Evolutionary conservation across 2,329 filamentous ascomycete species (phyloP).

Genomic region (Aureobasidium sp.): DNA sequence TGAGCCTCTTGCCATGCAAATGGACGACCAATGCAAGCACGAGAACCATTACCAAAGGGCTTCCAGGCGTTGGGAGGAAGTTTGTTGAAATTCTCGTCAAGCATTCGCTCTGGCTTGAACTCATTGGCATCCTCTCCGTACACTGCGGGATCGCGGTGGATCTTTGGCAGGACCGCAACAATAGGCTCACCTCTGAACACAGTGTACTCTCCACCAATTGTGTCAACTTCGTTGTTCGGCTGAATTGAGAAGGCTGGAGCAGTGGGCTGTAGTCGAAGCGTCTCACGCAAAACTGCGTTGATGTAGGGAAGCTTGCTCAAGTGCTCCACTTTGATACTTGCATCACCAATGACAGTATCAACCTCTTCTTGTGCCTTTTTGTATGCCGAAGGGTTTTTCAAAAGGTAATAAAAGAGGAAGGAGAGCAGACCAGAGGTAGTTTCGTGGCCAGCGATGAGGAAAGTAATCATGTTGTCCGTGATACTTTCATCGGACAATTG

Average conservation of each 20-base stretch:
- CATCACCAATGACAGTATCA: constrained; percentile 54
- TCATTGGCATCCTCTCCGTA: constrained; percentile 57
- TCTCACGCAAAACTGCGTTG: constrained; percentile 57
- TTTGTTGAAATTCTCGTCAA: constrained; percentile 56
- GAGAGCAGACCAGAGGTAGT: constrained; percentile 61
- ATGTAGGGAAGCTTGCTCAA: constrained; percentile 59
- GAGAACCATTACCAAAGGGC: constrained; percentile 64
- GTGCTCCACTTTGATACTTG: constrained; percentile 52
- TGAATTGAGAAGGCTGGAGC: constrained; percentile 51
- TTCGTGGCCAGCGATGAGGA: constrained; percentile 62
- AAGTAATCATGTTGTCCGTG: constrained; percentile 59
- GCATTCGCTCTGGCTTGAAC: constrained; percentile 65
- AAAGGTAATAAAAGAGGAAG: constrained; percentile 56
- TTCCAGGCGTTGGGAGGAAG: constrained; percentile 28
- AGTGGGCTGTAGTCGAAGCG: constrained; percentile 51
- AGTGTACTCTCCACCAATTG: constrained; percentile 55
- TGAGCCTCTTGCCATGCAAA: constrained; percentile 70
- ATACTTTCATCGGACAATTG: constrained; percentile 56
- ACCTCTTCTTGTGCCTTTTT: constrained; percentile 59
- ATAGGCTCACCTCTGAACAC: constrained; percentile 47
- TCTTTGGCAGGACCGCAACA: constrained; percentile 41
- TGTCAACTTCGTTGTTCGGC: constrained; percentile 41
- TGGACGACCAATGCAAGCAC: constrained; percentile 62
- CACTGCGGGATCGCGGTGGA: constrained; percentile 55
- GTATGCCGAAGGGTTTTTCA: constrained; percentile 54